Base-by-base conservation (phyloP, 345 rosid species). In the Capsella bursapastoris region DNA sequence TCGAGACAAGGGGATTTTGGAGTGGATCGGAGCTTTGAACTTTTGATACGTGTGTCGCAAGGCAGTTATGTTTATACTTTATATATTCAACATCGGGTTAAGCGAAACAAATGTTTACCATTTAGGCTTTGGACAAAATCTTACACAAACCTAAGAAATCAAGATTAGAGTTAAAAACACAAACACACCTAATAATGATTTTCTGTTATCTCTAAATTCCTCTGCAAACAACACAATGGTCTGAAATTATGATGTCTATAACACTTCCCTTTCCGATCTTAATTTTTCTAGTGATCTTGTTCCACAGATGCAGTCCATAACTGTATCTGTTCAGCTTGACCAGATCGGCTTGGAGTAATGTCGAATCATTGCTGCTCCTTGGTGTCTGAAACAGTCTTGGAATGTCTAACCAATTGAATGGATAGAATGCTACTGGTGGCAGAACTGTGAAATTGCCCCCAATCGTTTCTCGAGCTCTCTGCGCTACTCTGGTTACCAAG, bases 261-360 rank as follows among this genome's bases (percentile, higher is more conserved):
- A 87, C 82, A 60, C 97, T 91, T 15, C 96, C 91, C 37, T 85
- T 86, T 75, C 81, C 88, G 2, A 93, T 83, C 58, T 59, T 51
- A 15, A 86, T 55, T 32, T 77, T 83, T n/a, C 71, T 71, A 62
- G 87, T 91, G 60, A 83, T 87, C 85, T 80, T 91, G 70, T 91
- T 93, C 96, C 98, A 89, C 2, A 93, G 66, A 53, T 93, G 98
- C 18, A 91, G 64, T 15, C 91, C 97, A 7, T 80, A 91, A 28
- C 86, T 83, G 43, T 74, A 43, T 11, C 32, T 66, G 0, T 82
- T 84, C 44, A 93, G 76, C 79, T 81, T 92, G 9, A 69, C 80
- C 72, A 89, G 29, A 79, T 88, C 85, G 1, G 85, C 80, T 16
- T 80, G 68, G 4, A 77, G 85, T 84, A 90, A 85, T 57, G 73